Conservation (phyloP, 2,329 filamentous ascomycete genomes). For the Annulohypoxylon truncatum region DNA sequence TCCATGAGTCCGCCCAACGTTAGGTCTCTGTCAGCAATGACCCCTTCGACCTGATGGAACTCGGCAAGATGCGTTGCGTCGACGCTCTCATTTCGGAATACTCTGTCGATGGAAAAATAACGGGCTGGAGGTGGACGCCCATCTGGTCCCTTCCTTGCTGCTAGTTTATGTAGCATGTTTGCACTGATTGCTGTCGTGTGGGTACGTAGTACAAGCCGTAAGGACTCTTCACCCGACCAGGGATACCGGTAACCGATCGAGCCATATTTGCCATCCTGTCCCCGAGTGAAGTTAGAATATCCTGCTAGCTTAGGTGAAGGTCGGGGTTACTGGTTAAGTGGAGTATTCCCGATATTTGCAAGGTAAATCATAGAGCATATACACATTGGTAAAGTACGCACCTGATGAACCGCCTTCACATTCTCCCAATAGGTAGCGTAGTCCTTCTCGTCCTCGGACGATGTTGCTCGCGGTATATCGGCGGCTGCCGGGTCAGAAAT, state of each 20-base stretch:
- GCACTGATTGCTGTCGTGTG: conserved; percentile 95
- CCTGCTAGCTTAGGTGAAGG: background rate
- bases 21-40: conserved; percentile 95
- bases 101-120: conserved; percentile 98
- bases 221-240: conserved; percentile 87
- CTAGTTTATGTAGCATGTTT: conserved; percentile 90
- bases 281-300: conserved; percentile 3
- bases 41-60: conserved; percentile 98
- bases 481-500: conserved; percentile 87
- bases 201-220: conserved; percentile 89
- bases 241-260: conserved; percentile 97
- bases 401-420: conserved; percentile 84
- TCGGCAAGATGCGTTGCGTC: conserved; percentile 97
- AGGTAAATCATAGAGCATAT: too few species aligned
- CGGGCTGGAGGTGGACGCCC: conserved; percentile 76
- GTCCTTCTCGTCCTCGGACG: conserved; percentile 69
- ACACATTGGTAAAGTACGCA: background rate
- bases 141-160: conserved; percentile 80
- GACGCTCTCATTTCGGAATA: conserved; percentile 96
- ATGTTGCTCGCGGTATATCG: conserved; percentile 71
- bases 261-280: conserved; percentile 81
- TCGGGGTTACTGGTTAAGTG: background rate
- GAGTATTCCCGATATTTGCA: background rate
- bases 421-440: conserved; percentile 91
- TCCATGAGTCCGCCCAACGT: conserved; percentile 92